Evolutionary conservation across 306 rosid species (phyloP), one percentile per base, ranked within the genome.

Genomic region (Vicia villosa): DNA sequence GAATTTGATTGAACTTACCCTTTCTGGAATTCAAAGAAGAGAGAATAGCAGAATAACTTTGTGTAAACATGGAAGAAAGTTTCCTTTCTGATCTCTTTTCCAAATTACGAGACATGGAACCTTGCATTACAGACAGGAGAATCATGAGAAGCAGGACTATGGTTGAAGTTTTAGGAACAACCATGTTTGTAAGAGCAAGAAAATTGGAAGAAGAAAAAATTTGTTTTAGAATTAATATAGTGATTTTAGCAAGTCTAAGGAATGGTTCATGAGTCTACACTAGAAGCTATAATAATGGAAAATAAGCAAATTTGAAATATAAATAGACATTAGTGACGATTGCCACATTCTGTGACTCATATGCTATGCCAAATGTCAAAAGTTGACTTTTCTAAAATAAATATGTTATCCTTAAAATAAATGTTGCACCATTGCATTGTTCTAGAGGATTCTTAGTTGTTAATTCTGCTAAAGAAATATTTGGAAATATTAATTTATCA

Each of bases 341-440:
- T 66, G 72, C 60, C 71, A 66, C 59, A 45, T 43, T 68, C 7
- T 46, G 68, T 38, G 77, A 69, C 60, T 47, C 61, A 58, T 36
- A 47, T 50, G 36, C 7, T 50, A 14, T 63, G 69, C 47, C 80
- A 78, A 56, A 69, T 68, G 81, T 67, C 72, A 79, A 73, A 74
- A 77, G 83, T 83, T 74, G 90, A 85, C 85, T 87, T 72, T 77
- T 24, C 46, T 26, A 32, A 57, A 34, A 34, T 30, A 30, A 30
- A 30, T 30, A 30, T 30, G 38, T 1, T 6, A 34, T 34, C 38
- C 10, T 1, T 34, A 34, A 4, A 6, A 7, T 34, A 5, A 34
- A 34, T 34, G 38, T 34, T 8, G 10, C 3, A 7, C 38, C 10
- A 8, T 34, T 7, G 51, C 51, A 45, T 2, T 34, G 51, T n/a